Base-by-base conservation (phyloP, 805 yeast genomes). In the Saccharomycopsis vini region DNA sequence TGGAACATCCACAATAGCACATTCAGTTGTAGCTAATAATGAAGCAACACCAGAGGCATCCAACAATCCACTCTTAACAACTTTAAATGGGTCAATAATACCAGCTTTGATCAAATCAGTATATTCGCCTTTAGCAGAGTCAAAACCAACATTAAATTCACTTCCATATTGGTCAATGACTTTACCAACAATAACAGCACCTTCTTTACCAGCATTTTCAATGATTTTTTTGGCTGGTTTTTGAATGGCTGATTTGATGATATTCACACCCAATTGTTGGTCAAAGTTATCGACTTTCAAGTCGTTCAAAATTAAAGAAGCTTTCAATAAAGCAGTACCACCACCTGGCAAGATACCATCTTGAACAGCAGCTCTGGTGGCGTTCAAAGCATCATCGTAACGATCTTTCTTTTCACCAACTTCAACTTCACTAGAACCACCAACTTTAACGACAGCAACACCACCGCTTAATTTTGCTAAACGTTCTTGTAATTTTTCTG, bases 351-450 rank as follows among this genome's bases (percentile, higher is more conserved):
- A 75, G 62, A 92, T 88, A 69, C 98, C 98, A 68, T 87, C 95
- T 69, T 90, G 90, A 52, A 92, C 95, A 53, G 98, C 98, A 47
- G 98, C 97, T 68, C 97, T 87, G 43, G 97, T 92, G 45, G 98
- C 97, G 62, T 92, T 90, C 62, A 92, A 75, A 22, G 98, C 97
- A 71, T 92, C 98, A 59, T 92, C 97, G 61, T 88, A 86, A 69
- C 98, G 83, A 66, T 92, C 98, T 74, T 92, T 92, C 92, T 92
- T 92, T 75, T 92, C 98, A 61, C 97, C 94, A 54, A 92, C 98
- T 71, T 92, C 97, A 54, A 92, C 84, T 71, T 92, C 97, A 19
- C 95, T 83, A 37, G 95, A 65, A 56, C 98, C 98, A 64, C 98
- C 98, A 50, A 90, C 97, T 72, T 84, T 85, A 60, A 92, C 75